Base-by-base conservation (phyloP, 1,284 basidiomycete genomes). In the Inonotus obliquus region DNA sequence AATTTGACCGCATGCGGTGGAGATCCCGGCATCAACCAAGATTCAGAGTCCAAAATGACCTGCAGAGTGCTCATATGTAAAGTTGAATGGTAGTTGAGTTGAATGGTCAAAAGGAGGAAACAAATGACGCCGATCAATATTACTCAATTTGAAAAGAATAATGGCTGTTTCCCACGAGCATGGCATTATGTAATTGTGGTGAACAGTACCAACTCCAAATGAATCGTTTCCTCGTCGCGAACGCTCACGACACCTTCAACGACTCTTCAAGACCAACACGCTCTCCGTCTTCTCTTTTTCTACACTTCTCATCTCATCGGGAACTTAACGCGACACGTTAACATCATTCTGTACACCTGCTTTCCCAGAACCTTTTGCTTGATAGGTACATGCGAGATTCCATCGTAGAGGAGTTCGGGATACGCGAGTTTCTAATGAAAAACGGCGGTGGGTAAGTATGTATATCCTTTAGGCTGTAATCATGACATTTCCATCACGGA, bases 251-350 rank as follows among this genome's bases (percentile, higher is more conserved):
- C 41, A 44, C 19, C 19, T 1, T 21, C 39, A 17, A 29, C 39
- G 17, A 35, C 41, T 19, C 21, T 45, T 23, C 55, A 19, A 11
- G 29, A 35, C 14, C 23, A 49, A n/a, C 29, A 19, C 21, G 48
- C 32, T 39, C 23, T 19, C 9, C 9, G 23, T 41, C 35, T 44
- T 48, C 47, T 32, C 3, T 10, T 19, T 17, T 13, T 49, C n/a
- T n/a, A n/a, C n/a, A n/a, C 17, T 89, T 88, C 67, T 87, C 85
- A 1, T 86, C 85, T 0, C 87, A 89, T 71, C 66, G 86, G 86
- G 5, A 85, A 83, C 65, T 72, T 88, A 17, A 88, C 86, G 0
- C 76, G 83, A 19, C 77, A 85, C 65, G 86, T 86, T 1, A 85
- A 88, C 70, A 69, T 84, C 4, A 86, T 87, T 45, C 59, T 87